phyloP scores from a whole-genome alignment of 2,329 filamentous ascomycete genomes.

The Colletotrichum nymphaeae region DNA sequence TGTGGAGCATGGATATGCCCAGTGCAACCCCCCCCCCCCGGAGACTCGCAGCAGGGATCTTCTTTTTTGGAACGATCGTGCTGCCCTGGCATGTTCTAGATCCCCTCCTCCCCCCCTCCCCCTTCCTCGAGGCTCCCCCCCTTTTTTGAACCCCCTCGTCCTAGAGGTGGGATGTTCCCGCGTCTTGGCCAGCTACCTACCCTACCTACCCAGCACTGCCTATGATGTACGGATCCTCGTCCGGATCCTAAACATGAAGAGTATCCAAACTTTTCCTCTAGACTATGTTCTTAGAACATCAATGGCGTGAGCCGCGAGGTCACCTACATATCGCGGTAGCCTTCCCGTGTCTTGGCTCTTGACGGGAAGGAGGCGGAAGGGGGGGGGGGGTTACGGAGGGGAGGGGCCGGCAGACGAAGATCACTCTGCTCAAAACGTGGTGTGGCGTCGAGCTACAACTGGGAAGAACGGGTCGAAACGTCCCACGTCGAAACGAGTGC shows the following conservation, averaged over 20 bases:
- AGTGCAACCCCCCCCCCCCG: background rate
- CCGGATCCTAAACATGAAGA: too few species aligned
- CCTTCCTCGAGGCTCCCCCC: background rate
- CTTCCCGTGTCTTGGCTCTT: too few species aligned
- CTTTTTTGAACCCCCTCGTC: background rate
- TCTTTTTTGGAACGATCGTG: background rate
- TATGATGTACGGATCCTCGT: too few species aligned
- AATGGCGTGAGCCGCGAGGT: too few species aligned
- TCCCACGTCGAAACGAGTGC: background rate
- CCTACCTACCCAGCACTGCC: too few species aligned
- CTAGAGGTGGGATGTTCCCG: background rate
- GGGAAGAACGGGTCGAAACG: background rate
- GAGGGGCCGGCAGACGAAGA: background rate
- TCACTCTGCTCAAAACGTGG: background rate
- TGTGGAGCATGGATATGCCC: background rate
- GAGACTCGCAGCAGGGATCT: conserved; percentile 24
- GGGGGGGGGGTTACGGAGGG: background rate
- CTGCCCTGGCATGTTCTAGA: background rate
- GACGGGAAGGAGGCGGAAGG: background rate
- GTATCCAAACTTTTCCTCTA: too few species aligned
- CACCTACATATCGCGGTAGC: too few species aligned
- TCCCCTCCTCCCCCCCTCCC: background rate
- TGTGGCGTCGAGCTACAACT: background rate
- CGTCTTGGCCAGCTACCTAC: background rate
- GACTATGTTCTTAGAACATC: too few species aligned